These are phyloP conservation scores for Pseudognaphalium luteoalbum DNA, from an alignment of 129 eudicot genomes.

Conservation along the genomic window DNA sequence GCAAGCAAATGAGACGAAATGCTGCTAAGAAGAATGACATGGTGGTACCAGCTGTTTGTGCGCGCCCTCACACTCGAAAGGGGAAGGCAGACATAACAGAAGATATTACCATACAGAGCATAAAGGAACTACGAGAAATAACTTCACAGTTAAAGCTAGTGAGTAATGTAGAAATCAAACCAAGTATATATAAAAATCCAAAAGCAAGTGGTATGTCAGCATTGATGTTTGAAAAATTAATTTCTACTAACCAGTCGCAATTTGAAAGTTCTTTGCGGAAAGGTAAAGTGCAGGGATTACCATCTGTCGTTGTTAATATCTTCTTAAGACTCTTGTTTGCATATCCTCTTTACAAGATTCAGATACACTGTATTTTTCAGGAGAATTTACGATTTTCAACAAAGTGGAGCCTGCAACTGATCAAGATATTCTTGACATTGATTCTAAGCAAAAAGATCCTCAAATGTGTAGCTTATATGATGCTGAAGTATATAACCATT, in stretches of 20 bases:
- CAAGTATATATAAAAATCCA: slow-evolving; percentile 25
- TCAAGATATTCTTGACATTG: slow-evolving; percentile 53
- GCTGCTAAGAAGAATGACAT: slow-evolving; percentile 38
- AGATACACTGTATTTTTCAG: slow-evolving; percentile 28
- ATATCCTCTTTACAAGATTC: slow-evolving; percentile 1
- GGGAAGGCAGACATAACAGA: slow-evolving; percentile 37
- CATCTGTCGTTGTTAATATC: slow-evolving; percentile 12
- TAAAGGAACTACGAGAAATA: slow-evolving; percentile 44
- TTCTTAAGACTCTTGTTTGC: slow-evolving; percentile 11
- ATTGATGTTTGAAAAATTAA: slow-evolving; percentile 16
- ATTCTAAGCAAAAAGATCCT: slow-evolving; percentile 75
- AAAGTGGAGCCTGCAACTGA: slow-evolving; percentile 41
- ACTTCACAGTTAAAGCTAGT: slow-evolving; percentile 27
- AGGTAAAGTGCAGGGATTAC: slow-evolving; percentile 18
- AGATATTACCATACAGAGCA: slow-evolving; percentile 42
- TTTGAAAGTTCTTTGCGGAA: slow-evolving; percentile 18
- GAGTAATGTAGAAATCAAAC: slow-evolving; percentile 20
- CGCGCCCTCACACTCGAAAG: slow-evolving; percentile 30
- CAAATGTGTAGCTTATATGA: slow-evolving; percentile 82
- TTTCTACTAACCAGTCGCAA: neutral
- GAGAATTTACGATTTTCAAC: slow-evolving; percentile 32
- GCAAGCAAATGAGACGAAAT: slow-evolving; percentile 43
- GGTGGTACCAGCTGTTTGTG: slow-evolving; percentile 38
- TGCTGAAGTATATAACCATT: slow-evolving; percentile 56
- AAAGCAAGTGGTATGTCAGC: slow-evolving; percentile 15